A percentile compares a stretch with the other conserved stretches of the same genome.
phyloP scores from a whole-genome alignment of 495 filamentous ascomycete species.

The Aspergillus asperescens region DNA sequence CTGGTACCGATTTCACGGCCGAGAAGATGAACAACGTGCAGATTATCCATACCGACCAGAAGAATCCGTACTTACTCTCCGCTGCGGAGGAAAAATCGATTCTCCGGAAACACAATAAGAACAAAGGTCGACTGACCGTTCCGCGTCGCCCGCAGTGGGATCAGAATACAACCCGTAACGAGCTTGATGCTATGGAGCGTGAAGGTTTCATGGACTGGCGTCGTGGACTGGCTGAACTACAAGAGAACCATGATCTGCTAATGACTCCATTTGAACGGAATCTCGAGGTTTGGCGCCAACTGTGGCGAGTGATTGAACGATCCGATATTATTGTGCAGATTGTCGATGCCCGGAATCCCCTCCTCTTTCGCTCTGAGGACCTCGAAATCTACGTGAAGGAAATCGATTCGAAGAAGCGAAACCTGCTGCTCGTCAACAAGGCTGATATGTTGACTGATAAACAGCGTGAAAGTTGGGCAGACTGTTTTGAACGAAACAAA shows the following conservation, averaged over 20 bases:
- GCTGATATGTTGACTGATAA: constrained; percentile 96
- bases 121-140: constrained; percentile 74
- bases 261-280: constrained; percentile 99
- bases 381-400: constrained; percentile 92
- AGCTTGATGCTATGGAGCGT: constrained; percentile 75
- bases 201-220: constrained; percentile 84
- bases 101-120: constrained; percentile 73
- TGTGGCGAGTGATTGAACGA: constrained; percentile 97
- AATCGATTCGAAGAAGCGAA: constrained; percentile 80
- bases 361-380: constrained; percentile 92
- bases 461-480: constrained; percentile 81
- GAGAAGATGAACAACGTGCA: constrained; percentile 99
- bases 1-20: constrained; percentile 96
- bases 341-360: constrained; percentile 92
- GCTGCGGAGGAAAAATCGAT: constrained; percentile 76
- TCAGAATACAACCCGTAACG: constrained; percentile 67
- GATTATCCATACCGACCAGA: constrained; percentile 92
- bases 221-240: constrained; percentile 82
- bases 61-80: constrained; percentile 89
- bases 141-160: constrained; percentile 90
- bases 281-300: constrained; percentile 94
- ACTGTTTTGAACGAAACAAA: constrained; percentile 72
- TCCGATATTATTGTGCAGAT: constrained; percentile 97
- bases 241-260: constrained; percentile 85
- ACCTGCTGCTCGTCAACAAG: constrained; percentile 94